These are phyloP conservation scores for Chaetoceros muelleri DNA, from an alignment of 108 stramenopile genomes.

Conservation along the genomic window DNA sequence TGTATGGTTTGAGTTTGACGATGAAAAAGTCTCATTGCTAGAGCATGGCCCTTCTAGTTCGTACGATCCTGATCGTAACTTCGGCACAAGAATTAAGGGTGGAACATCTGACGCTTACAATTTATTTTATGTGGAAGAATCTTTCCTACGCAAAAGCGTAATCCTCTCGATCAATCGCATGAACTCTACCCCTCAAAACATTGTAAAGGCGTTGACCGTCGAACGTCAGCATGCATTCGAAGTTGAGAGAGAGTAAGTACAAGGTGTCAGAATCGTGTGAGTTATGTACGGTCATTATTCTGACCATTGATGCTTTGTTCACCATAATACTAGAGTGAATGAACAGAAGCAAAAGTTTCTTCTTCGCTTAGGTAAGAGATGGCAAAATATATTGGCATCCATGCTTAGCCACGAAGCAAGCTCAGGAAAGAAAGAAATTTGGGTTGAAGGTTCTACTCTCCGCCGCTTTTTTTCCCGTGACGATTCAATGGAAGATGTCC, in stretches of 20 bases:
- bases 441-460: slow-evolving; percentile 42
- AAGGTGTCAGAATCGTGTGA: background rate
- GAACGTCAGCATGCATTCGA: slow-evolving; percentile 12
- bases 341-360: background rate
- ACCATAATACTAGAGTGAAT: background rate
- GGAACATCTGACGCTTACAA: slow-evolving; percentile 73
- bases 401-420: slow-evolving; percentile 3
- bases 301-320: background rate
- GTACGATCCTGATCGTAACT: slow-evolving; percentile 24
- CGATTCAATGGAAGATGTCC: slow-evolving; percentile 30
- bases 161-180: slow-evolving; percentile 11
- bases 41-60: slow-evolving; percentile 42
- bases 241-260: slow-evolving; percentile 17
- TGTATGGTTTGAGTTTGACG: slow-evolving; percentile 79
- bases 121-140: slow-evolving; percentile 71
- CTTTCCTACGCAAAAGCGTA: slow-evolving; percentile 33
- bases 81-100: slow-evolving; percentile 13
- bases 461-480: slow-evolving; percentile 40
- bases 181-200: slow-evolving; percentile 3
- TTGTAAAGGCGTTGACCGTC: slow-evolving; percentile 1
- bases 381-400: background rate
- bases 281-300: background rate
- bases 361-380: background rate
- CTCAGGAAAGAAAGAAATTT: slow-evolving; percentile 10
- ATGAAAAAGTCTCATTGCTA: slow-evolving; percentile 54